Evolutionary conservation across 441 rosid genomes (phyloP), one percentile per base, ranked within the genome.

Genomic region (Syzygium syzygioides): DNA sequence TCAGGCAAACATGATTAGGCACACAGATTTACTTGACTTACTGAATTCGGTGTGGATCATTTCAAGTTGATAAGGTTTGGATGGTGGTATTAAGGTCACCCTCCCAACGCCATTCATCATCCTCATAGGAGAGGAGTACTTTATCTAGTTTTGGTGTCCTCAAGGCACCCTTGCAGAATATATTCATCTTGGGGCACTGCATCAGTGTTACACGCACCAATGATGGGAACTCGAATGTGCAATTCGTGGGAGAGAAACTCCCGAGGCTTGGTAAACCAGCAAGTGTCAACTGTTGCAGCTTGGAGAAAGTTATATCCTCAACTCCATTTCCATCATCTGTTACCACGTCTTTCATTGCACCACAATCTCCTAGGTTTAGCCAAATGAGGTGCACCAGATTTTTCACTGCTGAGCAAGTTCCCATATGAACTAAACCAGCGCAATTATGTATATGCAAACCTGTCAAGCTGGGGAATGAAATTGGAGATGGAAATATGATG

Each of bases 311-410:
- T 37, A 64, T 64, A 20, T 64, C 0, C 71, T 15, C 71, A 2
- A 0, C 1, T 30, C 3, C 0, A 1, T 15, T 15, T 30, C 41
- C 76, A 64, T 64, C 37, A 30, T 64, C 0, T 2, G 23, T 64
- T 0, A 17, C 37, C 76, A 30, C 37, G 2, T 64, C 76, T 15
- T n/a, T 3, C 3, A 64, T n/a, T 7, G 76, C 17, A 0, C 12
- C 23, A 64, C 76, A 64, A 0, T 30, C 17, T 30, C 1, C 0
- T 0, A 64, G 1, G 6, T 7, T 1, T 30, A 64, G 12, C 0
- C 0, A 0, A 15, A 0, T 15, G 0, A 64, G 76, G 76, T 32
- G 0, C 0, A 62, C 71, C 0, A 14, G 0, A n/a, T 11, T n/a
- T n/a, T 0, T 66, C 41, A 68, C 14, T 32, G 14, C 1, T 4